A percentile compares a stretch with the other conserved stretches of the same genome.
Conservation (phyloP, 2,329 filamentous ascomycete species). For the Aspergillus eucalypticola region DNA sequence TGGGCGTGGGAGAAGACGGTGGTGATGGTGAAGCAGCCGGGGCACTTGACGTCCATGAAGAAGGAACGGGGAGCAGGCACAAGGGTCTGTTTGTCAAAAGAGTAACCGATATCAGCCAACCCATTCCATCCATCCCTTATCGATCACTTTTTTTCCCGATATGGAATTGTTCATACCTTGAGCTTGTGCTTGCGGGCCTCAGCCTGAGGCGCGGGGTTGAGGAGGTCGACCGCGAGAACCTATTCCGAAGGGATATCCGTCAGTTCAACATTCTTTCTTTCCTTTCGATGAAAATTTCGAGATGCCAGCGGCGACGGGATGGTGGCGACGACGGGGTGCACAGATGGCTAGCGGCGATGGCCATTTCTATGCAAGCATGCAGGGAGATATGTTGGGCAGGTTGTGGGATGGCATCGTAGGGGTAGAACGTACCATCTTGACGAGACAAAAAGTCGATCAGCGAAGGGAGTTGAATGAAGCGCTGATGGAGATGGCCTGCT, state of each 20-base stretch:
- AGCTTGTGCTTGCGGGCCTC: constrained; percentile 99
- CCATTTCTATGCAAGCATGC: not conserved
- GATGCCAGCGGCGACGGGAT: constrained; percentile 8
- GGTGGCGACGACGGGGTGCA: constrained; percentile 20
- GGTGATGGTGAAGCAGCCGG: constrained; percentile 99
- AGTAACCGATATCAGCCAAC: constrained; percentile 9
- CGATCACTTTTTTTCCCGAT: constrained; percentile 4
- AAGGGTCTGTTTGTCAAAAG: constrained; percentile 66
- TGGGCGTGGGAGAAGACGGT: constrained; percentile 99
- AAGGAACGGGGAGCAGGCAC: constrained; percentile 96
- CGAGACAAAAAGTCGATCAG: constrained; percentile 44
- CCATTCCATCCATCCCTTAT: not conserved
- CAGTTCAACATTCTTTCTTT: constrained; percentile 15
- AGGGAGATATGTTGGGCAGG: not conserved
- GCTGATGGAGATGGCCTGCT: constrained; percentile 47
- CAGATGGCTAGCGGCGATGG: constrained; percentile 3
- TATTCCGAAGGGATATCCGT: constrained; percentile 43
- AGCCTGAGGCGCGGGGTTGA: constrained; percentile 96
- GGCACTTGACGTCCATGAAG: constrained; percentile 99
- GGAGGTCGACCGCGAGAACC: constrained; percentile 99
- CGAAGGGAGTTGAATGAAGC: constrained; percentile 40
- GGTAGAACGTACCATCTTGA: constrained; percentile 45
- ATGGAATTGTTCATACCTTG: constrained; percentile 68
- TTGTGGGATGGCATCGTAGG: constrained; percentile 5
- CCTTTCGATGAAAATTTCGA: constrained; percentile 6